Evolutionary conservation across 805 yeast genomes (phyloP).

Genomic region (Candida broadrunensis): DNA sequence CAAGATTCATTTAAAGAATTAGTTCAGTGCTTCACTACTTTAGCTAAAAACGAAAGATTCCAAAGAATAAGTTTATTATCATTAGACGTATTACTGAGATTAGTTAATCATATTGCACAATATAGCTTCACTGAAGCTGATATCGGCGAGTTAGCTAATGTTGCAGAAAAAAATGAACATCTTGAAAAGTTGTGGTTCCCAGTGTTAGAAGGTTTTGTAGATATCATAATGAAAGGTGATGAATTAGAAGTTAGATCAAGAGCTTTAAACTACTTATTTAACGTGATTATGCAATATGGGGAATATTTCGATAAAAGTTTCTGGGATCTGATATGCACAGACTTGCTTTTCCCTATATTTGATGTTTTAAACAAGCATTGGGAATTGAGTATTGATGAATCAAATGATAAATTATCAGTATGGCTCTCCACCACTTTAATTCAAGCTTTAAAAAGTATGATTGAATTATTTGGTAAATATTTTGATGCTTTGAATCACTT

Average conservation of each 20-base stretch:
- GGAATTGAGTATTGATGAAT: constrained; percentile 52
- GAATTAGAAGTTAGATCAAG: constrained; percentile 92
- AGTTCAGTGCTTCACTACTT: constrained; percentile 71
- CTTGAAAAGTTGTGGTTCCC: constrained; percentile 79
- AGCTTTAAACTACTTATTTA: constrained; percentile 81
- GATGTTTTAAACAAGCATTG: constrained; percentile 73
- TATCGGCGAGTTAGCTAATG: constrained; percentile 12
- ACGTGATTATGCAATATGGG: constrained; percentile 76
- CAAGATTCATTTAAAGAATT: constrained; percentile 70
- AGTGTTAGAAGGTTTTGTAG: constrained; percentile 78
- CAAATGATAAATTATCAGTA: constrained; percentile 83
- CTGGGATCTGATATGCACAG: constrained; percentile 80
- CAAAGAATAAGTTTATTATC: constrained; percentile 82
- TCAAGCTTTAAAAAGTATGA: constrained; percentile 88
- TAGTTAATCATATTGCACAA: constrained; percentile 59
- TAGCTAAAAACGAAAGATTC: constrained; percentile 79
- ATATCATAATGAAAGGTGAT: constrained; percentile 87
- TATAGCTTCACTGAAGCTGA: constrained; percentile 24
- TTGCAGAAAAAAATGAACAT: constrained; percentile 21
- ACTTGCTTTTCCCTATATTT: constrained; percentile 87
- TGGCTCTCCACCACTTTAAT: constrained; percentile 97
- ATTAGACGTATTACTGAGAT: constrained; percentile 64
- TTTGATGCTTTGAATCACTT: constrained; percentile 72
- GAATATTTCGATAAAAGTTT: constrained; percentile 66
- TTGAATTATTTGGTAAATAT: constrained; percentile 77